phyloP scores from a whole-genome alignment of 2,329 filamentous ascomycete species.

The Diaporthe longicolla region DNA sequence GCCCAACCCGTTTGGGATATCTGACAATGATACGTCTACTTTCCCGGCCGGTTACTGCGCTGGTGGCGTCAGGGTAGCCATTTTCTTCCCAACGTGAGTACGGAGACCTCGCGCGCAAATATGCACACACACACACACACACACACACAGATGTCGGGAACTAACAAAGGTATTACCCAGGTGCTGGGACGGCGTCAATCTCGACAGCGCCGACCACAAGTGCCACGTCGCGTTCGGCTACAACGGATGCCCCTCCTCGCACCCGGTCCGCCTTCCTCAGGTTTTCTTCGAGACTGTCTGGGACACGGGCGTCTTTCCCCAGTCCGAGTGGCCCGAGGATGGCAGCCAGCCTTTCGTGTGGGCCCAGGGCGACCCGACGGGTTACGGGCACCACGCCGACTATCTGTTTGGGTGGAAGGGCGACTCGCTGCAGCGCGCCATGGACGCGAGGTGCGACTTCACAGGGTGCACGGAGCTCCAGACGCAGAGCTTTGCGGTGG shows the following conservation, averaged over 20 bases:
- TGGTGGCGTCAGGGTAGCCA: constrained; percentile 51
- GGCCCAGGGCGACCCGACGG: constrained; percentile 51
- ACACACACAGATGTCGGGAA: fast-evolving
- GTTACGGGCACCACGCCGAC: constrained; percentile 56
- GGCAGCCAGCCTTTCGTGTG: constrained; percentile 51
- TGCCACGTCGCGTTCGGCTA: constrained; percentile 61
- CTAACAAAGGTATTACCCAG: constrained; percentile 28
- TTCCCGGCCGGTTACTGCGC: constrained; percentile 52
- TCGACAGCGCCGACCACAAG: constrained; percentile 62
- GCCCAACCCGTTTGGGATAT: constrained; percentile 42
- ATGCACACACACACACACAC: neutral
- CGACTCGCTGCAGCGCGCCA: constrained; percentile 50
- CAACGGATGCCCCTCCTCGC: constrained; percentile 47
- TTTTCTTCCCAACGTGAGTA: constrained; percentile 30
- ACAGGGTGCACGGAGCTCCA: constrained; percentile 44
- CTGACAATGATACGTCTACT: constrained; percentile 55
- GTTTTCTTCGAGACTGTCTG: constrained; percentile 48
- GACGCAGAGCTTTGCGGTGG: constrained; percentile 45
- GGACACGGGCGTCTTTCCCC: constrained; percentile 46
- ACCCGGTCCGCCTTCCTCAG: constrained; percentile 48
- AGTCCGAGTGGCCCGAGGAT: constrained; percentile 48
- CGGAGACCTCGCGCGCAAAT: neutral
- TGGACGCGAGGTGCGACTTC: constrained; percentile 38
- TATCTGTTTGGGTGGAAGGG: constrained; percentile 57
- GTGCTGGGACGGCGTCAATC: constrained; percentile 69